Evolutionary conservation across 176 grass and related monocot species (phyloP), one percentile per base, ranked within the genome.

Genomic region (Microstegium vimineum): DNA sequence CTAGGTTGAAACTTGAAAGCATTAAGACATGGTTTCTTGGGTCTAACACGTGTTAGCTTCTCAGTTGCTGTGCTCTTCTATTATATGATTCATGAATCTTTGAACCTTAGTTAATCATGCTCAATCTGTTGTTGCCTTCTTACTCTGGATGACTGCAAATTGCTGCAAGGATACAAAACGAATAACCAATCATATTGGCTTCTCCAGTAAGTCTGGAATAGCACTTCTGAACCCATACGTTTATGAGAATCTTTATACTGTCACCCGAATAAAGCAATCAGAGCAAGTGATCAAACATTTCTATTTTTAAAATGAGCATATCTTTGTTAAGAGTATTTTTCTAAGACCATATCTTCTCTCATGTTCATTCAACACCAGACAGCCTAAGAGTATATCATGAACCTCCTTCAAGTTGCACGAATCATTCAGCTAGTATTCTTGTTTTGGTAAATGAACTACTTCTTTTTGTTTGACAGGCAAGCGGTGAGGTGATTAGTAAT

Each of bases 161-260:
- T 82, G 27, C 56, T 66, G 45, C 23, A 60, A 73, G 34, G 17
- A 62, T 51, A 73, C 23, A 61, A 10, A 56, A 41, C 18, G 47
- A 36, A 73, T 33, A 16, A 20, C 45, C 7, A 65, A 73, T 40
- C 59, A 66, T 82, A 78, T 68, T 90, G 30, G 35, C 60, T 78
- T 22, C 83, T 86, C 83, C 83, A 78, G 36, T 86, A 68, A 82
- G 59, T 82, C 30, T 82, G 74, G 83, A 90, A 90, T 86, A 78
- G 46, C 66, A 33, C 45, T 60, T 37, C 46, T 66, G 32, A 77
- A 66, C 57, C 73, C 71, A 73, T 66, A n/a, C n/a, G 46, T 41
- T 66, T 47, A 66, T 40, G 13, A 86, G 73, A 86, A 90, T 78
- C 83, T 82, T 32, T 37, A 38, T 45, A 78, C 32, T 71, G 27